Base-by-base conservation (phyloP, 1,284 basidiomycete species). In the Irpex sp. region DNA sequence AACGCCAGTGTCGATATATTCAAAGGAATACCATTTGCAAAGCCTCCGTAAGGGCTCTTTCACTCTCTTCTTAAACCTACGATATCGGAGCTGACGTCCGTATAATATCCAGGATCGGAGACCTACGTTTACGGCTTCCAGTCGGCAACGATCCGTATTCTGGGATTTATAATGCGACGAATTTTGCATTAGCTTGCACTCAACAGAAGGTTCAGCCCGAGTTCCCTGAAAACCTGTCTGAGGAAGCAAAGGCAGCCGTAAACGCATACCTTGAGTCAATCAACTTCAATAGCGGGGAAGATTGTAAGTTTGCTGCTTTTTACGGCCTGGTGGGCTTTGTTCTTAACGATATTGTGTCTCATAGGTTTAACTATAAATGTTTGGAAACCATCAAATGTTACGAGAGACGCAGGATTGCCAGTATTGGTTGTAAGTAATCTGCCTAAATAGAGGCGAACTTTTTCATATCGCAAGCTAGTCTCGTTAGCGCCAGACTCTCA, bases 141-240 rank as follows among this genome's bases (percentile, higher is more conserved):
- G 71, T 77, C 47, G 66, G 80, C 0, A 76, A 76, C n/a, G 60
- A 73, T 0, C 67, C 79, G 1, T 85, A 85, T 66, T 75, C 67
- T 0, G 77, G 76, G 2, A 73, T 69, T 0, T 69, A 80, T 57
- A 67, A 73, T 17, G 83, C 81, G 0, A 78, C 76, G 0, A 60
- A 70, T 0, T 85, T 76, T 64, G 84, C 83, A 0, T 72, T 76
- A 6, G 71, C 80, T 1, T 87, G 85, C 63, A 79, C 81, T 15
- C 85, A 86, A 61, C 83, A 85, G 66, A 68, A 70, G 69, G 4
- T 47, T 52, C 6, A n/a, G 15, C 15, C 48, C 31, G 13, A 38
- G 17, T 8, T 63, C 6, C 62, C 58, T n/a, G 26, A 19, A 36
- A 21, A 57, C 48, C 34, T 54, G 3, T 21, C 57, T 9, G 55